These are phyloP conservation scores for Chlamydomonas schloesseri DNA, from an alignment of 139 green algal species.

Conservation along the genomic window DNA sequence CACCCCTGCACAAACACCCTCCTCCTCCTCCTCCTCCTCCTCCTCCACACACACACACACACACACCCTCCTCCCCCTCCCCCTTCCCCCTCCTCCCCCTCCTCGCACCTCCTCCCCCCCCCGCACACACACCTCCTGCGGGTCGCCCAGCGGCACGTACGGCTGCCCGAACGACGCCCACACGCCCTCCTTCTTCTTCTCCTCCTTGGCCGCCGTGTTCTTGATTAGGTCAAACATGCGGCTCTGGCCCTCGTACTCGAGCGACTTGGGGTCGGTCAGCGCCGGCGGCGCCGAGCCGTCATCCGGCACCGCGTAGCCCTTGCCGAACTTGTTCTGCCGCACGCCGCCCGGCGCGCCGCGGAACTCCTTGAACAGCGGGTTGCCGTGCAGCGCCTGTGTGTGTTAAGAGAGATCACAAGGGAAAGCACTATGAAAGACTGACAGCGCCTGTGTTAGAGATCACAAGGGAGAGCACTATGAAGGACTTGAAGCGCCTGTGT, in stretches of 20 bases:
- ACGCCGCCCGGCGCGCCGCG: constrained; percentile 13
- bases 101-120: no score
- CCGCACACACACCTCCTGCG: constrained; percentile 15
- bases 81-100: not conserved
- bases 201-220: constrained; percentile 51
- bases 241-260: constrained; percentile 60
- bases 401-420: no score
- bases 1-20: no score
- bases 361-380: constrained; percentile 65
- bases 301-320: constrained; percentile 45
- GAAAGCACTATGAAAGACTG: no score
- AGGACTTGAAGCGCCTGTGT: no score
- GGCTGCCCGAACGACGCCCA: constrained; percentile 62
- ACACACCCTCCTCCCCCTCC: not conserved
- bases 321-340: constrained; percentile 49
- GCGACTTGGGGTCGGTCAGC: constrained; percentile 41
- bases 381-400: constrained; percentile 48
- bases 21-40: no score
- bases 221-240: constrained; percentile 66
- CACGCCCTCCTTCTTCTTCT: constrained; percentile 52
- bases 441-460: no score
- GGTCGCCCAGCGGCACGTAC: constrained; percentile 56
- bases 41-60: no score
- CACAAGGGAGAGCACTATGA: no score
- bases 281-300: not conserved